Percentiles rank a stretch among this genome's conserved stretches.
Conservation (phyloP, 805 yeast species). For the Teunomyces tritomae region DNA sequence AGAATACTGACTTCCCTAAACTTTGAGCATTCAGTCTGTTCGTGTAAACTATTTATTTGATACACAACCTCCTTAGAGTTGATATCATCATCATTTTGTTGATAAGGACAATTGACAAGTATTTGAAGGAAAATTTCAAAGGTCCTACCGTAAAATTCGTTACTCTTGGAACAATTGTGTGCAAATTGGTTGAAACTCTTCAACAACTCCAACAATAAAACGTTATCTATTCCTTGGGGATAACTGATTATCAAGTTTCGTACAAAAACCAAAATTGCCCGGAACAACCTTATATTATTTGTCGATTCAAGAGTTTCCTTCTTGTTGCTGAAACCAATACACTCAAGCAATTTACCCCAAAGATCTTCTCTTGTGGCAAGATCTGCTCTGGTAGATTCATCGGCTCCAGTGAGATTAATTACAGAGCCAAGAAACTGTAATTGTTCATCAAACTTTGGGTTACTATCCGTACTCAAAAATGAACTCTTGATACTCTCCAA, state of each 20-base stretch:
- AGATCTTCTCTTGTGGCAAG: not conserved
- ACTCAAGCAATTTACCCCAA: not conserved
- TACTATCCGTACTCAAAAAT: not conserved
- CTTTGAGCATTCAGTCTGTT: not conserved
- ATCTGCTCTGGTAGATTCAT: not conserved
- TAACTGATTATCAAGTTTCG: conserved; percentile 40
- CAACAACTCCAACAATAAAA: conserved; percentile 3
- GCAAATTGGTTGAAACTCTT: conserved; percentile 8
- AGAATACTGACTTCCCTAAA: not conserved
- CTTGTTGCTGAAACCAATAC: not conserved
- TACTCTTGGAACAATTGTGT: not conserved
- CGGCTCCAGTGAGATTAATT: not conserved
- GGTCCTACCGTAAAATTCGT: conserved; percentile 14
- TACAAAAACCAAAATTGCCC: conserved; percentile 49
- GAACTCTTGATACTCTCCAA: not conserved
- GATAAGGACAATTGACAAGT: conserved; percentile 19
- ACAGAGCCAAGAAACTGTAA: not conserved
- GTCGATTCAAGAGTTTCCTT: not conserved
- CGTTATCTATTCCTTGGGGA: conserved; percentile 2
- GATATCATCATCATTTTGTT: not conserved
- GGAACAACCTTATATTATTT: conserved; percentile 30
- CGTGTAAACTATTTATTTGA: not conserved
- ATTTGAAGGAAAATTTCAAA: conserved; percentile 19
- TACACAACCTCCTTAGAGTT: not conserved
- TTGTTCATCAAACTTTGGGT: conserved; percentile 1